Evolutionary conservation across 495 filamentous ascomycete genomes (phyloP).

Genomic region (Aspergillus homomorphus): DNA sequence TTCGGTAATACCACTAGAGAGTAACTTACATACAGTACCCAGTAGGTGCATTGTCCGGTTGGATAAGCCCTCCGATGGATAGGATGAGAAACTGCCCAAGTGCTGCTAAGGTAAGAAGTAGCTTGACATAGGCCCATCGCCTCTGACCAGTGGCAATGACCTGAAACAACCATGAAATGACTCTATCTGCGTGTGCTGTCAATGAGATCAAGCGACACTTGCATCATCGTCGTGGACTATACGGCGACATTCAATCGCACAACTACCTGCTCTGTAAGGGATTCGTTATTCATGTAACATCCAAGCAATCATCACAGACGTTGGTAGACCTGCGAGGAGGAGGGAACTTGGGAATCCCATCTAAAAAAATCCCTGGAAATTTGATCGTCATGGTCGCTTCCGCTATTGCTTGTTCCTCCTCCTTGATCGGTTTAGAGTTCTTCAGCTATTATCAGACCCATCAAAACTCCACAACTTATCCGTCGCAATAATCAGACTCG

Average conservation of each 20-base stretch:
- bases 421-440: constrained; percentile 17
- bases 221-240: background rate
- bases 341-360: no score
- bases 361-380: background rate
- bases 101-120: background rate
- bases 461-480: constrained; percentile 10
- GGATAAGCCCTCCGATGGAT: constrained; percentile 1
- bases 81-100: background rate
- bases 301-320: background rate
- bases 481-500: constrained; percentile 8
- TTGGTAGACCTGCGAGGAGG: background rate
- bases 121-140: background rate
- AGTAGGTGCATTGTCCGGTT: constrained; percentile 3
- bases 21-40: constrained; percentile 16
- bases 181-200: background rate
- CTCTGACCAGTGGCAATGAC: background rate
- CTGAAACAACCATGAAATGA: constrained; percentile 6
- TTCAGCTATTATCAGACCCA: constrained; percentile 10
- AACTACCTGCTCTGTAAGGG: background rate
- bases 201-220: background rate
- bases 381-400: constrained; percentile 3
- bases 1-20: background rate
- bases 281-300: background rate
- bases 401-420: constrained; percentile 5
- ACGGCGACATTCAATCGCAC: background rate